Conservation (phyloP, 345 rosid genomes). For the Excoecaria cochinchinensis region DNA sequence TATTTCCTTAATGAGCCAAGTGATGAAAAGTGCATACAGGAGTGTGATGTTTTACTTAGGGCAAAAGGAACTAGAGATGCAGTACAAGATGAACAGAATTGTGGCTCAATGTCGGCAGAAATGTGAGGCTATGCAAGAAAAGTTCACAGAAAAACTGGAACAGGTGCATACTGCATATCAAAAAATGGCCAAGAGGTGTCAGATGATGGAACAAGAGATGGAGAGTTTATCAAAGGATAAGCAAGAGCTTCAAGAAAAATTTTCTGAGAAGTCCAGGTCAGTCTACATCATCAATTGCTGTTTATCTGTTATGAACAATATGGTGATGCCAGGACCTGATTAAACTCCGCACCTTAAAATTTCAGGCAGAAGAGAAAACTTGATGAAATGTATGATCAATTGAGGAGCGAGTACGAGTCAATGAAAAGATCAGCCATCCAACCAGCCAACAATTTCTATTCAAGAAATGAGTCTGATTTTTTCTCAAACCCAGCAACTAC, state of each 20-base stretch:
- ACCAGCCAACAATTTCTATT: slow-evolving; percentile 63
- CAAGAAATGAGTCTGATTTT: slow-evolving; percentile 68
- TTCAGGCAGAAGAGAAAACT: slow-evolving; percentile 94
- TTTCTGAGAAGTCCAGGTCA: slow-evolving; percentile 90
- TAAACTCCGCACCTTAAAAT: neutral
- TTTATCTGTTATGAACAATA: neutral
- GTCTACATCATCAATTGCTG: slow-evolving; percentile 10
- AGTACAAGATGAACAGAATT: slow-evolving; percentile 80
- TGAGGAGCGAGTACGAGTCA: slow-evolving; percentile 76
- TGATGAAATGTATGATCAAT: slow-evolving; percentile 95
- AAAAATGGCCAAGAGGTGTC: slow-evolving; percentile 81
- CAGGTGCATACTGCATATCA: slow-evolving; percentile 89
- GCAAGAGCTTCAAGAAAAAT: slow-evolving; percentile 94
- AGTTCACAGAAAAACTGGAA: slow-evolving; percentile 85
- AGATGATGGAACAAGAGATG: slow-evolving; percentile 89
- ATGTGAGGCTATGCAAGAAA: slow-evolving; percentile 88
- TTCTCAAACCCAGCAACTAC: slow-evolving; percentile 57
- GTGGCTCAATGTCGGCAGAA: slow-evolving; percentile 83
- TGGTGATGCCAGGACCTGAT: slow-evolving; percentile 12
- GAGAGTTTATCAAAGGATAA: slow-evolving; percentile 85
- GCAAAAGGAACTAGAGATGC: slow-evolving; percentile 95
- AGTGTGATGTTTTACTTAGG: slow-evolving; percentile 83
- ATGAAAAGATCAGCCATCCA: slow-evolving; percentile 78
- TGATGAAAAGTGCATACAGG: slow-evolving; percentile 92
- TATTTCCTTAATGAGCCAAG: slow-evolving; percentile 52